Evolutionary conservation across 108 stramenopile species (phyloP).

Genomic region (Cyclotella baltica): DNA sequence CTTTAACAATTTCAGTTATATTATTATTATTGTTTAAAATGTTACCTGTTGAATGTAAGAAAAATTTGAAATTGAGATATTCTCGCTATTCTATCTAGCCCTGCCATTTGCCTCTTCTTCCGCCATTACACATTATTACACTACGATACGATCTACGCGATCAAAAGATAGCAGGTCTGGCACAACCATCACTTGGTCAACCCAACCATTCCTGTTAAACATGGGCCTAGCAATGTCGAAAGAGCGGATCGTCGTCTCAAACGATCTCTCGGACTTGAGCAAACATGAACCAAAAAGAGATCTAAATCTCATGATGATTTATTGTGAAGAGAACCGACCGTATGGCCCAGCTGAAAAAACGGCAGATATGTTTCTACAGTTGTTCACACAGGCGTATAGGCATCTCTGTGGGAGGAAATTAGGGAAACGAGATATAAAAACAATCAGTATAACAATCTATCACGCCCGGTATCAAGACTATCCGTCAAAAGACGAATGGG

Average conservation of each 20-base stretch:
- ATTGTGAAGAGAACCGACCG: conserved; percentile 75
- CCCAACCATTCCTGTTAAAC: too few species aligned
- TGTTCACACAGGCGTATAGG: conserved; percentile 44
- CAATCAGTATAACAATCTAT: conserved; percentile 60
- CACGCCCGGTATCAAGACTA: conserved; percentile 58
- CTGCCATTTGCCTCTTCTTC: too few species aligned
- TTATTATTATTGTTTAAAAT: too few species aligned
- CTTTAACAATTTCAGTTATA: too few species aligned
- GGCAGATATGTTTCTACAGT: conserved; percentile 70
- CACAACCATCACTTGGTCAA: too few species aligned
- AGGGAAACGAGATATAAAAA: background rate
- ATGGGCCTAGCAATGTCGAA: background rate
- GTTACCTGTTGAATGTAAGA: too few species aligned
- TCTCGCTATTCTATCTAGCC: too few species aligned
- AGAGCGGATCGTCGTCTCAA: conserved; percentile 8
- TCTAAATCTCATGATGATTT: conserved; percentile 57
- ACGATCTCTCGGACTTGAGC: background rate
- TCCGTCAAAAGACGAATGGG: conserved; percentile 62
- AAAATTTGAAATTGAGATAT: too few species aligned
- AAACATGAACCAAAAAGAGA: background rate
- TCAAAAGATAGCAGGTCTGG: too few species aligned
- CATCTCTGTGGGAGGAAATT: background rate
- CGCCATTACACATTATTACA: too few species aligned
- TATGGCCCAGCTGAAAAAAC: conserved; percentile 80
- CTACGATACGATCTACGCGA: too few species aligned